phyloP scores from a whole-genome alignment of 73 alveolate genomes.

The Tetrahymena malaccensis region DNA sequence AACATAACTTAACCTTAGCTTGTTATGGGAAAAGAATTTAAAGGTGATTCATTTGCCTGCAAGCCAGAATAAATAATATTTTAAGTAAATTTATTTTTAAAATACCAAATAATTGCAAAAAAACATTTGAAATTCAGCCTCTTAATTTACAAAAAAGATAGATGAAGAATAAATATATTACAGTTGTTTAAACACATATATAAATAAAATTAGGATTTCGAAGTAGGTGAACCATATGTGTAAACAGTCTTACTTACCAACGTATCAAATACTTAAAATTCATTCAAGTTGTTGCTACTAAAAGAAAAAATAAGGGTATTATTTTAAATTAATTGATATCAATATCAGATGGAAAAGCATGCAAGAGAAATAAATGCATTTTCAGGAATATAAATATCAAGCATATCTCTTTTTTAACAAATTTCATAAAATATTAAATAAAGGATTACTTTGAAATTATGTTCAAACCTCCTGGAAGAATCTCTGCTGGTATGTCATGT shows the following conservation, averaged over 20 bases:
- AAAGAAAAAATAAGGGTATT: conserved; percentile 63
- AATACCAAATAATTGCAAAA: background rate
- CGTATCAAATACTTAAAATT: conserved; percentile 84
- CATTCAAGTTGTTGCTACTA: conserved; percentile 78
- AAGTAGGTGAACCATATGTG: conserved; percentile 79
- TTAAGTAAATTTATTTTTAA: conserved; percentile 43
- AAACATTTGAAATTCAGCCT: background rate
- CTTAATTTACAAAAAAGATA: too few species aligned
- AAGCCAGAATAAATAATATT: conserved; percentile 89
- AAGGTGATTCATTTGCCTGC: conserved; percentile 90
- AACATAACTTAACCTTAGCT: conserved; percentile 79
- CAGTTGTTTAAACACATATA: background rate
- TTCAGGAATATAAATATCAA: too few species aligned
- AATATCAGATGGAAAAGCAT: background rate
- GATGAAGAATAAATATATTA: background rate
- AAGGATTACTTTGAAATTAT: conserved; percentile 86
- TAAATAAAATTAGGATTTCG: conserved; percentile 60
- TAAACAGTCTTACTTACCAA: conserved; percentile 84
- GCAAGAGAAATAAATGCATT: background rate
- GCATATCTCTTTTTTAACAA: background rate
- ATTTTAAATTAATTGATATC: background rate
- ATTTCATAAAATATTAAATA: background rate
- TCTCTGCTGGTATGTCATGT: conserved; percentile 97
- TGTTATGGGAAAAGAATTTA: conserved; percentile 83
- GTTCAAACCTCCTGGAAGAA: conserved; percentile 92